Evolutionary conservation across 495 filamentous ascomycete genomes (phyloP).

Genomic region (Lasiosphaeria miniovina): DNA sequence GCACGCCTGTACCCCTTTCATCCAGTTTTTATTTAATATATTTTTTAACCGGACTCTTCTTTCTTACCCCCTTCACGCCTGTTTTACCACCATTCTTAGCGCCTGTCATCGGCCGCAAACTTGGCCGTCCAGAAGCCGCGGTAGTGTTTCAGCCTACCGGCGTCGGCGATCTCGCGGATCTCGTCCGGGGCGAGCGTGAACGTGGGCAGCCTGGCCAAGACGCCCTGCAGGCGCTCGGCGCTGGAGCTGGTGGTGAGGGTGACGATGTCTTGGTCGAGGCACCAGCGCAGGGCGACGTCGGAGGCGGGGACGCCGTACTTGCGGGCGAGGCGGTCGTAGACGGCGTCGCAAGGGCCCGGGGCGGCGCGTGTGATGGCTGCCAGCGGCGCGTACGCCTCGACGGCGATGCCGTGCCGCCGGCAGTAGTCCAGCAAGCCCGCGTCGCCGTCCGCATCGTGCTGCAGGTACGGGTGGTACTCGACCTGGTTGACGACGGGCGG

Average conservation of each 20-base stretch:
- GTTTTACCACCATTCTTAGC: constrained; percentile 12
- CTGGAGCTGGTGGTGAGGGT: constrained; percentile 73
- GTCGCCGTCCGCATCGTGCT: constrained; percentile 48
- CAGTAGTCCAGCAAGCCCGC: constrained; percentile 57
- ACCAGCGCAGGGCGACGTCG: constrained; percentile 74
- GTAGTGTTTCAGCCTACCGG: constrained; percentile 65
- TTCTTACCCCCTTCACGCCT: too few species aligned
- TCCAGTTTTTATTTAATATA: too few species aligned
- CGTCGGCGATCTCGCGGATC: constrained; percentile 59
- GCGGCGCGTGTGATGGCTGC: constrained; percentile 61
- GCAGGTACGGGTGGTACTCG: constrained; percentile 85
- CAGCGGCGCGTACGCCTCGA: constrained; percentile 67
- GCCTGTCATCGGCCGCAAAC: constrained; percentile 59
- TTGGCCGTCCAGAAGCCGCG: constrained; percentile 65
- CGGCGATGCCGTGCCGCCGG: constrained; percentile 64
- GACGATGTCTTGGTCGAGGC: constrained; percentile 74
- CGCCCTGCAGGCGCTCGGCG: constrained; percentile 65
- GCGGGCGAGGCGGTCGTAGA: constrained; percentile 57
- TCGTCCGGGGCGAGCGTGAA: constrained; percentile 74
- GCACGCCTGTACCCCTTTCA: too few species aligned
- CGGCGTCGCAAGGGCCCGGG: constrained; percentile 65
- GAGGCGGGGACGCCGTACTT: constrained; percentile 75
- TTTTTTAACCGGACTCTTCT: too few species aligned
- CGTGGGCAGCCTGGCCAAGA: constrained; percentile 52
- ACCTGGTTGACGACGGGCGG: constrained; percentile 80